Base-by-base conservation (phyloP, 1,284 basidiomycete species). In the Heliocybe sulcata region DNA sequence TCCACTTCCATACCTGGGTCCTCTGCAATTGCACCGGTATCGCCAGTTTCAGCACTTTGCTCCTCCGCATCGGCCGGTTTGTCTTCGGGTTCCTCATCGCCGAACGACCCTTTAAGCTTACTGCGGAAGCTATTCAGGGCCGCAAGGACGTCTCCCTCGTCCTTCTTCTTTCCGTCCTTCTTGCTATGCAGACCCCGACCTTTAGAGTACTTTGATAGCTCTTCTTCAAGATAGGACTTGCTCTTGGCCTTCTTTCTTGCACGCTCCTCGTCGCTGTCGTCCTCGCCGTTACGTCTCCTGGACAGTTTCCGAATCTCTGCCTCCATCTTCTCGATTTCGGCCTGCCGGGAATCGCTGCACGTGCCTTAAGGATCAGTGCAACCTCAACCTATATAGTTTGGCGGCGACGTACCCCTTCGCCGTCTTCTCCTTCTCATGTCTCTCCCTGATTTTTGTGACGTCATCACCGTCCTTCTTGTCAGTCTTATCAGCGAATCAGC, bases 291-390 rank as follows among this genome's bases (percentile, higher is more conserved):
- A 9, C 77, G 76, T 52, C 76, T 76, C 55, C 78, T 78, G 22
- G 78, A 77, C 9, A 94, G 77, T 60, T 82, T 87, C 25, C 90
- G 85, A 55, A 98, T 88, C 54, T 94, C 90, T 2, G 84, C 85
- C 68, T 97, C 90, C 80, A 97, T 90, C 60, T 82, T 84, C 62
- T 85, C 87, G 55, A 97, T 94, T 67, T 95, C 89, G 3, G 82
- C 77, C 64, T 85, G 81, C 25, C 88, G 84, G 9, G 81, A 72
- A 31, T 79, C 77, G 51, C 89, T 92, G 60, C 42, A 53, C 25
- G 52, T 26, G 31, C 20, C 33, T 52, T 22, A 27, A 29, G 54
- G 31, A 56, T 2, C 38, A 12, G 27, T 20, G n/a, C n/a, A n/a
- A n/a, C 31, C 23, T 3, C 19, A 22, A 51, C 54, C 54, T 56